phyloP scores from a whole-genome alignment of 331 rosid species.

The Telfairia occidentalis region DNA sequence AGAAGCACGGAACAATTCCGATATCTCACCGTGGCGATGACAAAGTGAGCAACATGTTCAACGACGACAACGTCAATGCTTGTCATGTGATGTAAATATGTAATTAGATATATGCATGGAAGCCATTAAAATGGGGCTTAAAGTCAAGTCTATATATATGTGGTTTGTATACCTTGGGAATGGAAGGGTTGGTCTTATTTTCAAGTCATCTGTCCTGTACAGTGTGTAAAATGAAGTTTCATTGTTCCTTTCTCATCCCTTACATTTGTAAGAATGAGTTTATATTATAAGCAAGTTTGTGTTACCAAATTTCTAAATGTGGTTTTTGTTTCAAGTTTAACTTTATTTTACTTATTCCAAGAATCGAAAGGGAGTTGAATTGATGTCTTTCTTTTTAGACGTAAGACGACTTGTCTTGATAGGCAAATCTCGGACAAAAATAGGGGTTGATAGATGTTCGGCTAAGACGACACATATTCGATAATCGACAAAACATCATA shows the following conservation, averaged over 20 bases:
- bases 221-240: neutral
- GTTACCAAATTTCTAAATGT: neutral
- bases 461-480: neutral
- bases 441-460: too few relatives aligned
- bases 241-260: neutral
- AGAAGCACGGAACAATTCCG: slow-evolving; percentile 59
- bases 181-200: neutral
- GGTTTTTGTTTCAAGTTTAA: neutral
- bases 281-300: neutral
- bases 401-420: neutral
- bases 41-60: slow-evolving; percentile 87
- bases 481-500: neutral
- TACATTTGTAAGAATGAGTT: neutral
- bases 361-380: neutral
- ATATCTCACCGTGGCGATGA: slow-evolving; percentile 74
- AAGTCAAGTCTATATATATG: neutral
- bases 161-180: neutral
- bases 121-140: neutral
- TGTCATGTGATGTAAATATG: slow-evolving; percentile 60
- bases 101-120: neutral
- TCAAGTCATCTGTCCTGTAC: neutral
- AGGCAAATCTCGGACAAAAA: too few relatives aligned
- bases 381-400: neutral
- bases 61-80: slow-evolving; percentile 84
- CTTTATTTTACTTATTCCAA: neutral